These are phyloP conservation scores for Lactarius trivialis DNA, from an alignment of 768 basidiomycete genomes.

Conservation along the genomic window DNA sequence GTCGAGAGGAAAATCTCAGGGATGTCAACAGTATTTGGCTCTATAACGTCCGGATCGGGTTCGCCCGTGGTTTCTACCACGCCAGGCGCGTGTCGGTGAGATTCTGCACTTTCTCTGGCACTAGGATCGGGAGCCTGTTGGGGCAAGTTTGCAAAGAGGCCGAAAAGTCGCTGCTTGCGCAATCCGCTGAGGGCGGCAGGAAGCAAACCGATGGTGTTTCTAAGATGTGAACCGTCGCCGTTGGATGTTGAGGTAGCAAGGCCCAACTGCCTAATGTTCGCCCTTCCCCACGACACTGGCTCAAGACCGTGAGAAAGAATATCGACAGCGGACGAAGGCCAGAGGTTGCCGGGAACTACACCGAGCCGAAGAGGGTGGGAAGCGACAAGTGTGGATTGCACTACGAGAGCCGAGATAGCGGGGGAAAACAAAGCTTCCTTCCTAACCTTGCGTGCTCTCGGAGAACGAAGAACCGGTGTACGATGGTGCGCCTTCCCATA, in stretches of 20 bases:
- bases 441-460: neutral
- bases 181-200: neutral
- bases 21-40: neutral
- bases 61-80: neutral
- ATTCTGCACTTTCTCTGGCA: neutral
- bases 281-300: constrained; percentile 3
- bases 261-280: neutral
- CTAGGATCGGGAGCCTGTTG: neutral
- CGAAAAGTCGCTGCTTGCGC: neutral
- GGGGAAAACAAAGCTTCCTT: constrained; percentile 1
- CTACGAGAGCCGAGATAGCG: constrained; percentile 8
- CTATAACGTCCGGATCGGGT: neutral
- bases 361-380: constrained; percentile 8
- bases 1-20: neutral
- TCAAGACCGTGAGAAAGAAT: constrained; percentile 1
- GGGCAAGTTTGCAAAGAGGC: neutral
- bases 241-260: neutral
- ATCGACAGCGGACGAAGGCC: neutral
- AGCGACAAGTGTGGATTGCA: constrained; percentile 16
- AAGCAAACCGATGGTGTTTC: neutral
- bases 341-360: neutral
- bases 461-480: neutral
- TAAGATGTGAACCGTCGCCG: neutral
- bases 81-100: neutral
- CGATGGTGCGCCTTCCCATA: neutral